Percentiles rank a stretch among this genome's conserved stretches.
These are phyloP conservation scores for Alternaria ethzedia DNA, from an alignment of 2,329 filamentous ascomycete genomes.

Conservation along the genomic window DNA sequence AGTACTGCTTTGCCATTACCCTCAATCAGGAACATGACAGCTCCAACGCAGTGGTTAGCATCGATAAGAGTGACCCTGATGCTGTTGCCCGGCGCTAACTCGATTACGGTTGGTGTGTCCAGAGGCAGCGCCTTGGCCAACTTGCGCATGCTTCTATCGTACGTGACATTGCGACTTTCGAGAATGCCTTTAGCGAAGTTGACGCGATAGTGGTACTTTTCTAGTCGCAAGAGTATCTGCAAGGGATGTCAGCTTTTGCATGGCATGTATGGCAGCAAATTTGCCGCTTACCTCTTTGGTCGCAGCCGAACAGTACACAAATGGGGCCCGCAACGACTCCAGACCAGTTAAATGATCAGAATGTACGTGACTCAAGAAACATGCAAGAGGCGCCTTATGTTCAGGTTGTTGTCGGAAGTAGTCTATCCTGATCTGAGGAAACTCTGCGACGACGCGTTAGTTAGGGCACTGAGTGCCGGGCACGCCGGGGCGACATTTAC, in stretches of 20 bases:
- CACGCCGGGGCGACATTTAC: slow-evolving; percentile 14
- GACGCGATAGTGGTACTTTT: slow-evolving; percentile 79
- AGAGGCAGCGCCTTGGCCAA: slow-evolving; percentile 81
- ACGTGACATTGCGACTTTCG: slow-evolving; percentile 75
- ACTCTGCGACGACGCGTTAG: slow-evolving; percentile 59
- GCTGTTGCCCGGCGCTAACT: slow-evolving; percentile 70
- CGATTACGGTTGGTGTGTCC: slow-evolving; percentile 77
- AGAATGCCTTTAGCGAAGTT: slow-evolving; percentile 80
- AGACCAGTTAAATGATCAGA: slow-evolving; percentile 87
- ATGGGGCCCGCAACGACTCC: slow-evolving; percentile 76
- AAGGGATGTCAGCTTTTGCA: not conserved
- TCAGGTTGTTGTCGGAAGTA: slow-evolving; percentile 71
- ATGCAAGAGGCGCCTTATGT: slow-evolving; percentile 71
- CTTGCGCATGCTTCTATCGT: slow-evolving; percentile 71
- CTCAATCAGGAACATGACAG: slow-evolving; percentile 93
- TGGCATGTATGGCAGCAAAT: too few relatives aligned
- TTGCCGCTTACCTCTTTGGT: slow-evolving; percentile 67
- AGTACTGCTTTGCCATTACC: slow-evolving; percentile 73
- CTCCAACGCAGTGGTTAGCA: slow-evolving; percentile 89
- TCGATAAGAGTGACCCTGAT: slow-evolving; percentile 85
- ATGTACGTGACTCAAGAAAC: slow-evolving; percentile 91
- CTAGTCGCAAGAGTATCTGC: slow-evolving; percentile 76
- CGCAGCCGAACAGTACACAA: slow-evolving; percentile 88
- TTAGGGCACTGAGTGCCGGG: not conserved
- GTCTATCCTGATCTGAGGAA: slow-evolving; percentile 82